Conservation (phyloP, 768 basidiomycete species). For the Trametes maxima region DNA sequence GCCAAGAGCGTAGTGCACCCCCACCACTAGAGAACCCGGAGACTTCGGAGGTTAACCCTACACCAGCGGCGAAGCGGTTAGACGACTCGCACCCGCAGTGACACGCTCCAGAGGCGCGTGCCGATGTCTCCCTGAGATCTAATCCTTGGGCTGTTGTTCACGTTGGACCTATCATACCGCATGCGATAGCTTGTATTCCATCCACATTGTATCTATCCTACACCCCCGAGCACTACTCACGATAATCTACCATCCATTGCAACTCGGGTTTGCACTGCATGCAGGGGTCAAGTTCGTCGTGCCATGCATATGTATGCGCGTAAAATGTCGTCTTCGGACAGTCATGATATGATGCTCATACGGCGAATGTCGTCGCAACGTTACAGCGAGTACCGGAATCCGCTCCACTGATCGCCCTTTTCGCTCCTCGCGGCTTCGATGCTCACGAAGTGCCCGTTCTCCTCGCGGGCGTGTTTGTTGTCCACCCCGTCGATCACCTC, state of each 20-base stretch:
- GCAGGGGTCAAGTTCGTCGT: neutral
- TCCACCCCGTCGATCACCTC: constrained; percentile 59
- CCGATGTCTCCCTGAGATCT: constrained; percentile 17
- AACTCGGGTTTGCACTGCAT: neutral
- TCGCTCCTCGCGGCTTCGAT: constrained; percentile 58
- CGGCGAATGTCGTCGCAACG: neutral
- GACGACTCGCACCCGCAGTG: constrained; percentile 29
- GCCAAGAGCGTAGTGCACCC: constrained; percentile 59
- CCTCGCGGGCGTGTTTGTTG: constrained; percentile 44
- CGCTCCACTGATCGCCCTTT: constrained; percentile 76
- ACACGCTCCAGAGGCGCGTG: neutral
- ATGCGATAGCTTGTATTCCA: constrained; percentile 20
- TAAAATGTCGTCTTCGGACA: neutral
- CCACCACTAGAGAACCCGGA: constrained; percentile 54
- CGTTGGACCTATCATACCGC: constrained; percentile 21
- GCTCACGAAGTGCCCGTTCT: constrained; percentile 55
- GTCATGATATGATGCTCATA: no score
- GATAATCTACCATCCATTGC: constrained; percentile 7
- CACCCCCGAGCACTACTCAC: constrained; percentile 21
- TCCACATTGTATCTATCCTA: constrained; percentile 26
- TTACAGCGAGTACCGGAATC: constrained; percentile 67
- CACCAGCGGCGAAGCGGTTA: constrained; percentile 49
- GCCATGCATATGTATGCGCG: neutral
- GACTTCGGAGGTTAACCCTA: constrained; percentile 41
- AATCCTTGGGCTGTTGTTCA: constrained; percentile 18